These are phyloP conservation scores for Pachyrhizus erosus DNA, from an alignment of 306 rosid species.

Conservation along the genomic window DNA sequence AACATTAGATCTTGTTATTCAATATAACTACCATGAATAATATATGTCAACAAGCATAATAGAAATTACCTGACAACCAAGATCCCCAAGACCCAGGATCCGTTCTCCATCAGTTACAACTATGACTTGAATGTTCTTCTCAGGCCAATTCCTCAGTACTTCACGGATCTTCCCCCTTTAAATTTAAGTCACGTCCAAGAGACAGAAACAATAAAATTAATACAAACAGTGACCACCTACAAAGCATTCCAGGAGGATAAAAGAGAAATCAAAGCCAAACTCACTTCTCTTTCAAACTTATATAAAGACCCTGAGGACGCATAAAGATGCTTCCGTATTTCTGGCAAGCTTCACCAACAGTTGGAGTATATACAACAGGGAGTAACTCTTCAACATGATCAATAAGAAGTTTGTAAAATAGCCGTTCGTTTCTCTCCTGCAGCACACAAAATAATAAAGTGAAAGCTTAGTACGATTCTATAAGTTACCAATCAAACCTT, in stretches of 20 bases:
- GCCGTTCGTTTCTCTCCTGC: constrained; percentile 88
- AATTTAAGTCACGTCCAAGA: constrained; percentile 35
- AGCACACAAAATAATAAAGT: constrained; percentile 31
- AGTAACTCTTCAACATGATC: constrained; percentile 96
- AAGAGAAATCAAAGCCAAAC: constrained; percentile 38
- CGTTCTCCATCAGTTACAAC: constrained; percentile 99
- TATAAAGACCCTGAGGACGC: constrained; percentile 95
- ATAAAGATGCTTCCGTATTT: constrained; percentile 88
- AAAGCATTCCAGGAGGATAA: background rate
- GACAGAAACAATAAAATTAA: constrained; percentile 34
- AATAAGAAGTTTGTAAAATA: constrained; percentile 91
- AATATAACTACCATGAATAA: constrained; percentile 24
- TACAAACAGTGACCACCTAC: constrained; percentile 9
- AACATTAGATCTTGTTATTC: constrained; percentile 14
- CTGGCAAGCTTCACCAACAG: constrained; percentile 99
- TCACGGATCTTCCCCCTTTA: constrained; percentile 91
- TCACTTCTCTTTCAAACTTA: constrained; percentile 95
- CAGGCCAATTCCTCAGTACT: constrained; percentile 96
- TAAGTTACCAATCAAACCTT: constrained; percentile 8
- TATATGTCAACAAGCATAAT: background rate
- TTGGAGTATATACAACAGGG: constrained; percentile 95
- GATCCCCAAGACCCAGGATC: constrained; percentile 94
- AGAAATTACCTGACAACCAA: constrained; percentile 89
- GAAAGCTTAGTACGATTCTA: constrained; percentile 25
- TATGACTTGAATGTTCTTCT: constrained; percentile 91